Evolutionary conservation across 2,329 filamentous ascomycete species (phyloP).

Genomic region (Teratosphaeria nubilosa): DNA sequence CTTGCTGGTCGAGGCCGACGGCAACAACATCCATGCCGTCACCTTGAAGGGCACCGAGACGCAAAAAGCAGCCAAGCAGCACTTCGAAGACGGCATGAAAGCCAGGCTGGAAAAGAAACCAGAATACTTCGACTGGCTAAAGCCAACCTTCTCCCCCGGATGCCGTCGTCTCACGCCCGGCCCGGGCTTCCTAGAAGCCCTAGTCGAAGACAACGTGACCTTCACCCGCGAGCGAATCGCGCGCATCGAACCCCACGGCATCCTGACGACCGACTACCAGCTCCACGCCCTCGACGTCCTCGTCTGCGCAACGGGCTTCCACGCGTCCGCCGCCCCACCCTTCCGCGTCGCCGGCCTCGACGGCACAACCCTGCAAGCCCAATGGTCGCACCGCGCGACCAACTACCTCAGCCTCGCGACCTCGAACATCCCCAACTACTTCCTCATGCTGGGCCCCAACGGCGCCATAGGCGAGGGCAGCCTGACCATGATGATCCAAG

Average conservation of each 20-base stretch:
- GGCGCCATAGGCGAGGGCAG: slow-evolving; percentile 30
- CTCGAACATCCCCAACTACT: slow-evolving; percentile 28
- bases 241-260: slow-evolving; percentile 27
- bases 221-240: slow-evolving; percentile 32
- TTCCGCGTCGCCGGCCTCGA: slow-evolving; percentile 28
- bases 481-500: slow-evolving; percentile 34
- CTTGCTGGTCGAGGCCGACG: slow-evolving; percentile 42
- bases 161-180: slow-evolving; percentile 42
- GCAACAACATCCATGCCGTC: slow-evolving; percentile 44
- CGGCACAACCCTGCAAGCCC: slow-evolving; percentile 20
- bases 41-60: slow-evolving; percentile 31
- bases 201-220: slow-evolving; percentile 36
- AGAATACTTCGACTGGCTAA: slow-evolving; percentile 31
- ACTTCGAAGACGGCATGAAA: slow-evolving; percentile 34
- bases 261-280: slow-evolving; percentile 32
- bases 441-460: slow-evolving; percentile 35
- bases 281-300: slow-evolving; percentile 32
- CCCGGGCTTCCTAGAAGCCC: slow-evolving; percentile 42
- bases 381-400: slow-evolving; percentile 26
- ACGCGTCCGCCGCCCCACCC: slow-evolving; percentile 28
- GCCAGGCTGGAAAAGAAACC: slow-evolving; percentile 27
- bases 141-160: slow-evolving; percentile 35
- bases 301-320: slow-evolving; percentile 37
- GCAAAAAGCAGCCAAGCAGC: slow-evolving; percentile 26
- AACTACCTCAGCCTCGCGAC: slow-evolving; percentile 17